These are phyloP conservation scores for Biscogniauxia marginata DNA, from an alignment of 2,329 filamentous ascomycete species.

Conservation along the genomic window DNA sequence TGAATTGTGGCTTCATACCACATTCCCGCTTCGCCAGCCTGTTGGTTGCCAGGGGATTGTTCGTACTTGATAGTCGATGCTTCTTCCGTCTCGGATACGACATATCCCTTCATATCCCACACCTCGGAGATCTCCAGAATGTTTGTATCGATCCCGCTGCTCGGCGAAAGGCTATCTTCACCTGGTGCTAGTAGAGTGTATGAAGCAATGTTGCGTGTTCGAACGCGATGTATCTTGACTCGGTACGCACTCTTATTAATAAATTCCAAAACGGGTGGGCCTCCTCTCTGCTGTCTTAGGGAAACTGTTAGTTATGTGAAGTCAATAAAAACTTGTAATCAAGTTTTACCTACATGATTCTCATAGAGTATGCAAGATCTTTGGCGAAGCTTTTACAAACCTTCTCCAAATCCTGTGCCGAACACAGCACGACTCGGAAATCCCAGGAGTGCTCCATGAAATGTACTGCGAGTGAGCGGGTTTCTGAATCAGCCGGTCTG, in stretches of 20 bases:
- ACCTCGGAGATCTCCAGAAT: conserved; percentile 29
- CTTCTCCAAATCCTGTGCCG: conserved; percentile 17
- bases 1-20: conserved; percentile 30
- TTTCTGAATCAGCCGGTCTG: conserved; percentile 5
- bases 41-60: not conserved
- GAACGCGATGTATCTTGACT: conserved; percentile 19
- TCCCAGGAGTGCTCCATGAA: conserved; percentile 30
- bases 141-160: conserved; percentile 1
- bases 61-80: conserved; percentile 7
- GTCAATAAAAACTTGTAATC: conserved; percentile 9
- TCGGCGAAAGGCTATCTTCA: not conserved
- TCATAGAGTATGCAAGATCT: conserved; percentile 23
- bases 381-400: conserved; percentile 21
- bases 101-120: conserved; percentile 22
- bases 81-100: not conserved
- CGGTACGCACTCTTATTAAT: conserved; percentile 18
- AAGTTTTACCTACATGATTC: conserved; percentile 25
- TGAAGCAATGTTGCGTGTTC: conserved; percentile 24
- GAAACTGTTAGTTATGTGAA: not conserved
- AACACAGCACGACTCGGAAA: conserved; percentile 23
- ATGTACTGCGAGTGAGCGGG: conserved; percentile 24
- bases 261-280: conserved; percentile 23
- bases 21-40: conserved; percentile 9
- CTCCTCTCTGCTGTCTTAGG: conserved; percentile 17
- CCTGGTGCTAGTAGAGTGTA: conserved; percentile 9